Evolutionary conservation across 345 rosid species (phyloP).

Genomic region (Aquilaria yunnanensis): DNA sequence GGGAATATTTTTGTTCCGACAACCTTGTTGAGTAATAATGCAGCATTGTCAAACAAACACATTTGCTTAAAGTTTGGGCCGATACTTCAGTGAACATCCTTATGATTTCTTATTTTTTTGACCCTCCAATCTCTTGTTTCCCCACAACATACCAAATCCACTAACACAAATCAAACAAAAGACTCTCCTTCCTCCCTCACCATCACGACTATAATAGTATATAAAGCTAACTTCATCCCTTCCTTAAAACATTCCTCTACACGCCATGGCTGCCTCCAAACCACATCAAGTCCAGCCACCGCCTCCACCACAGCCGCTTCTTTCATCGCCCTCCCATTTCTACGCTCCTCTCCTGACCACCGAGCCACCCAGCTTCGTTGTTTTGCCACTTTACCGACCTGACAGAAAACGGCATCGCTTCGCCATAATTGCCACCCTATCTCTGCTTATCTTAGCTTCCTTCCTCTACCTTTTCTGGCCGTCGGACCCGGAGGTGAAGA

Average conservation of each 20-base stretch:
- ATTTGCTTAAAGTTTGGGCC: too few species aligned
- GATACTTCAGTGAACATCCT: too few species aligned
- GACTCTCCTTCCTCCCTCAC: constrained; percentile 22
- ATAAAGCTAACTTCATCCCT: background rate
- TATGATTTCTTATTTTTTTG: too few species aligned
- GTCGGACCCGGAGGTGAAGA: constrained; percentile 54
- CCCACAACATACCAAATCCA: constrained; percentile 6
- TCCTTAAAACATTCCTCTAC: background rate
- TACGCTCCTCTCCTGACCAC: constrained; percentile 10
- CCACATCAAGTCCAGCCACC: background rate
- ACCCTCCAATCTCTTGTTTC: background rate
- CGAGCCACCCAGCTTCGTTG: constrained; percentile 18
- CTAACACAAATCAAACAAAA: constrained; percentile 18
- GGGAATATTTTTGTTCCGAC: too few species aligned
- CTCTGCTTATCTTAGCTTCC: constrained; percentile 31
- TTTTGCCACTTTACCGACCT: constrained; percentile 17
- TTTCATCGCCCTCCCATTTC: constrained; percentile 9
- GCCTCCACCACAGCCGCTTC: constrained; percentile 2
- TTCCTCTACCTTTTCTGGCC: constrained; percentile 59
- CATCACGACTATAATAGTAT: constrained; percentile 5
- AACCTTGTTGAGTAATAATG: too few species aligned
- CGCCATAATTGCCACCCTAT: constrained; percentile 21
- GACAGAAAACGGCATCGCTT: constrained; percentile 8
- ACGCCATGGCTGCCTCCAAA: constrained; percentile 29
- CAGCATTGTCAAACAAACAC: too few species aligned